Conservation (phyloP, 139 green algal species). For the Nannochloris sp. region DNA sequence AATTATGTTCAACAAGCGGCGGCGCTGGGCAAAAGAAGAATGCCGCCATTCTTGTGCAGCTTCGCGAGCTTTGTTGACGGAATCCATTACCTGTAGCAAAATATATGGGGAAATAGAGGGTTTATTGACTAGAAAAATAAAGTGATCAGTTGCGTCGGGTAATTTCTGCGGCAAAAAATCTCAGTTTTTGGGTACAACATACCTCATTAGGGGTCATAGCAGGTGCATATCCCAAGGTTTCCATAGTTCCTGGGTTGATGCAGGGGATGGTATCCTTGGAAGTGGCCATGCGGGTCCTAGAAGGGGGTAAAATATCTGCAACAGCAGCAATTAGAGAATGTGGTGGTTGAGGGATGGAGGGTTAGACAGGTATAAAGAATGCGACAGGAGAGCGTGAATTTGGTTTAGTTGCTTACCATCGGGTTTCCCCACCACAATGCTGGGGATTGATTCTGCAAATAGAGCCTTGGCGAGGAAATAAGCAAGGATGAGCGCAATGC, state of each 20-base stretch:
- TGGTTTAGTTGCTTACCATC: not conserved
- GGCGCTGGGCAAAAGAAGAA: conserved; percentile 70
- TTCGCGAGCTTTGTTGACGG: conserved; percentile 11
- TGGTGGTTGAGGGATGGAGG: not conserved
- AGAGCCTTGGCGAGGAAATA: not conserved
- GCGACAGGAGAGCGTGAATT: not conserved
- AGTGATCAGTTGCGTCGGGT: not conserved
- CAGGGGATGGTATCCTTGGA: conserved; percentile 58
- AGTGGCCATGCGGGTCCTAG: not conserved
- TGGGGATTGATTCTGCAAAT: not conserved
- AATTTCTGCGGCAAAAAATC: not conserved
- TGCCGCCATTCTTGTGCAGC: conserved; percentile 53
- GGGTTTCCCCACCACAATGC: not conserved
- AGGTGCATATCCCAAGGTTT: conserved; percentile 71
- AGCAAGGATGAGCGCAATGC: not conserved
- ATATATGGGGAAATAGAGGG: too few species aligned
- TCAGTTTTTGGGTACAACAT: not conserved
- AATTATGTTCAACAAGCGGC: conserved; percentile 68
- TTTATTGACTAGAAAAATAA: not conserved
- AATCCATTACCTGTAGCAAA: not conserved
- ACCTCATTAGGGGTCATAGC: conserved; percentile 64
- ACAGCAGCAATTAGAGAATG: not conserved
- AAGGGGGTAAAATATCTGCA: not conserved
- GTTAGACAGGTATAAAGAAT: not conserved
- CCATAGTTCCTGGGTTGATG: conserved; percentile 82